A percentile compares a stretch with the other conserved stretches of the same genome.
These are phyloP conservation scores for Aquanectria penicillioides DNA, from an alignment of 2,329 filamentous ascomycete genomes.

Conservation along the genomic window DNA sequence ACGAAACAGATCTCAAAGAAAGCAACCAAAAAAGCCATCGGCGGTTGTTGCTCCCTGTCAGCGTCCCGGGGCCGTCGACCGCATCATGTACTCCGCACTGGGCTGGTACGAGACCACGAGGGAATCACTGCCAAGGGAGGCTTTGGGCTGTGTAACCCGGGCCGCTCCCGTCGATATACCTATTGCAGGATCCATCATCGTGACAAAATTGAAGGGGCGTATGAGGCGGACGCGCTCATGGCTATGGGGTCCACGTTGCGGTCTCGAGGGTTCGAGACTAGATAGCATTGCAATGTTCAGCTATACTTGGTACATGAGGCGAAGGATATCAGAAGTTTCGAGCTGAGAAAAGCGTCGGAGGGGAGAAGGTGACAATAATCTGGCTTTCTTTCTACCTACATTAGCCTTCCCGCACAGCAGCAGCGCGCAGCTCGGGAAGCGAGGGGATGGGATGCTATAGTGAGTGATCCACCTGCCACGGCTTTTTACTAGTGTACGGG, in stretches of 20 bases:
- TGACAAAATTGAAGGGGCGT: conserved; percentile 22
- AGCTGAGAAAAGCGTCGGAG: neutral
- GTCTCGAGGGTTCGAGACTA: conserved; percentile 2
- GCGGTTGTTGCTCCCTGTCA: conserved; percentile 39
- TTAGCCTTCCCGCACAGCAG: conserved; percentile 46
- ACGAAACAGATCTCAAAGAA: conserved; percentile 41
- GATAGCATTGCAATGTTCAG: neutral
- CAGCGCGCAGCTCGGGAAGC: conserved; percentile 39
- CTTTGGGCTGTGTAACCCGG: conserved; percentile 33
- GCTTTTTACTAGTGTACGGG: conserved; percentile 38
- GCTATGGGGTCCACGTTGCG: conserved; percentile 20
- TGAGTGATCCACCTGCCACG: conserved; percentile 35
- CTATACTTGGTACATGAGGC: neutral
- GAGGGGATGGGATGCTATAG: conserved; percentile 30
- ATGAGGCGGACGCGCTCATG: conserved; percentile 24
- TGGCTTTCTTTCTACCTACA: conserved; percentile 40
- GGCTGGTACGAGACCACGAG: conserved; percentile 35
- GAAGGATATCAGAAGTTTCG: neutral
- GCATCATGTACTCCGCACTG: conserved; percentile 40
- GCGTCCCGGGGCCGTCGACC: conserved; percentile 28
- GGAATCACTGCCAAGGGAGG: conserved; percentile 27
- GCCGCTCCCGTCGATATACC: conserved; percentile 36
- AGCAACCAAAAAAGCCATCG: conserved; percentile 36
- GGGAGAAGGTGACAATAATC: conserved; percentile 36
- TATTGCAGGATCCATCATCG: conserved; percentile 41